phyloP scores from a whole-genome alignment of 139 green algal genomes.

The Auxenochlorella protothecoides region DNA sequence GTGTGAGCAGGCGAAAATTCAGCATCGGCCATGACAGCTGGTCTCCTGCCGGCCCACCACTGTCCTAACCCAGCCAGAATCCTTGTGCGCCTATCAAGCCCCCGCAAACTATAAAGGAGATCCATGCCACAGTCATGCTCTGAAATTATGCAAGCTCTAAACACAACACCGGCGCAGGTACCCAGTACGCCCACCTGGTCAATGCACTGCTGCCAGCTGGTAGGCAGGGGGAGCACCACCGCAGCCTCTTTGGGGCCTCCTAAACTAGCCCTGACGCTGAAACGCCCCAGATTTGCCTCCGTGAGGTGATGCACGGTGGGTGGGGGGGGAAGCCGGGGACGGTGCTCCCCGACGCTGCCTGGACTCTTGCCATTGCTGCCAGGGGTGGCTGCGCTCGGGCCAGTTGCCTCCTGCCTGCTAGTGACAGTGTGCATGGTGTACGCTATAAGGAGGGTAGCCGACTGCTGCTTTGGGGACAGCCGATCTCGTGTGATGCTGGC shows the following conservation, averaged over 20 bases:
- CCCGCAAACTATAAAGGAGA: constrained; percentile 1
- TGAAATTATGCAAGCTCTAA: background rate
- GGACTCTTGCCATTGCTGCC: background rate
- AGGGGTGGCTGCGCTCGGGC: constrained; percentile 6
- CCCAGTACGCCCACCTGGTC: constrained; percentile 6
- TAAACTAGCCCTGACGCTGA: too few relatives aligned
- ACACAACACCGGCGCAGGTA: background rate
- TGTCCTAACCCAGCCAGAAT: too few relatives aligned
- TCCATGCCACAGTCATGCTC: background rate
- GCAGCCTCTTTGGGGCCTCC: too few relatives aligned
- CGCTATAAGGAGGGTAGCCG: too few relatives aligned
- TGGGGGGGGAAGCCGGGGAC: background rate
- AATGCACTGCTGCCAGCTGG: constrained; percentile 14
- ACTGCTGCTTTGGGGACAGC: too few relatives aligned
- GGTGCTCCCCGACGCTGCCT: background rate
- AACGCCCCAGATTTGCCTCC: background rate
- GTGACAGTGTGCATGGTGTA: too few relatives aligned
- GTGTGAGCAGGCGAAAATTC: background rate
- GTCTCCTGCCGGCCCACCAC: too few relatives aligned
- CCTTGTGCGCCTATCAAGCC: background rate
- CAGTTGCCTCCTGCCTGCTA: too few relatives aligned
- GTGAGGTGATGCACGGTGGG: background rate
- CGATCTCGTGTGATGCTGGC: too few relatives aligned
- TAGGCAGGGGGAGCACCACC: constrained; percentile 17
- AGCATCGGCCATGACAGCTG: background rate